These are phyloP conservation scores for Narthecium ossifragum DNA, from an alignment of 106 monocot species.

Conservation along the genomic window DNA sequence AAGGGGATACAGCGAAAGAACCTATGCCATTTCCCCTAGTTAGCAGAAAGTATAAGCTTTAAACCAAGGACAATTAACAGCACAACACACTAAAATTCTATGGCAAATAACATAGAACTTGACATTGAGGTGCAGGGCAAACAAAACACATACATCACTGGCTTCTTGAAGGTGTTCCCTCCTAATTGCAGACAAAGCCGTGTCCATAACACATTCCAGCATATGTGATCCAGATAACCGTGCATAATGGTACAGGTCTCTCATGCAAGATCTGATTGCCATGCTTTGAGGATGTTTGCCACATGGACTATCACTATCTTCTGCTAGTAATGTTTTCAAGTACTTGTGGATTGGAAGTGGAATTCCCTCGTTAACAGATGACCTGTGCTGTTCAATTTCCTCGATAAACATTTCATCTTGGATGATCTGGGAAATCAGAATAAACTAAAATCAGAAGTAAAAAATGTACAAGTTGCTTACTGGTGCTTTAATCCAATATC, in stretches of 20 bases:
- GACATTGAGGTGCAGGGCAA: background rate
- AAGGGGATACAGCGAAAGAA: conserved; percentile 83
- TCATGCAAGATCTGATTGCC: conserved; percentile 46
- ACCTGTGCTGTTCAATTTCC: conserved; percentile 54
- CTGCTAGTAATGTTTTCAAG: conserved; percentile 38
- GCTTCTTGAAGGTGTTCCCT: conserved; percentile 81
- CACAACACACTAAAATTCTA: background rate
- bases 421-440: conserved; percentile 49
- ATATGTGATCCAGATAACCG: conserved; percentile 71
- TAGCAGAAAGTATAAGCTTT: background rate
- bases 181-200: conserved; percentile 56
- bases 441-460: too few relatives aligned
- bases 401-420: conserved; percentile 64
- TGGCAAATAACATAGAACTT: background rate
- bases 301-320: conserved; percentile 15
- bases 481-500: too few relatives aligned
- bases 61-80: background rate
- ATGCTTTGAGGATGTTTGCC: conserved; percentile 17
- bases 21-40: conserved; percentile 28
- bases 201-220: conserved; percentile 69
- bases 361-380: conserved; percentile 29
- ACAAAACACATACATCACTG: conserved; percentile 61
- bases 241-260: conserved; percentile 80
- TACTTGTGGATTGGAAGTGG: conserved; percentile 77
- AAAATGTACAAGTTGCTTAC: too few relatives aligned